These are phyloP conservation scores for Chloromonas sp. DNA, from an alignment of 163 green algal species.

Conservation along the genomic window DNA sequence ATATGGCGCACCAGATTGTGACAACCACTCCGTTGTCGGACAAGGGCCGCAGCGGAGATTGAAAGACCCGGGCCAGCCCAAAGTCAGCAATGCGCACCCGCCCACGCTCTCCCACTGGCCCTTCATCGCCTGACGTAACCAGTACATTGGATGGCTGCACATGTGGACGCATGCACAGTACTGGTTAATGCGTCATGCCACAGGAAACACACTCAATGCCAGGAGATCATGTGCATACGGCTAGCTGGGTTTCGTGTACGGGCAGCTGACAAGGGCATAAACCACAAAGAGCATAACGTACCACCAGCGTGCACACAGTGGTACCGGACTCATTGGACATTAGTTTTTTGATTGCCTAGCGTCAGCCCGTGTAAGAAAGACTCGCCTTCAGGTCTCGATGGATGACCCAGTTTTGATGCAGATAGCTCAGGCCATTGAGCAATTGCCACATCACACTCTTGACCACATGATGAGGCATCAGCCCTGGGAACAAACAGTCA, in stretches of 20 bases:
- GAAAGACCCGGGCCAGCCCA: constrained; percentile 72
- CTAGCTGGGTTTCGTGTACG: no score
- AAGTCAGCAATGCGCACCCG: constrained; percentile 64
- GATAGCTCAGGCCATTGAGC: constrained; percentile 66
- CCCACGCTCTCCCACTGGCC: constrained; percentile 11
- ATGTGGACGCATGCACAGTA: neutral
- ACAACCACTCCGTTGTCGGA: constrained; percentile 77
- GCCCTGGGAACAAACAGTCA: constrained; percentile 15
- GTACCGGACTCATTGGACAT: no score
- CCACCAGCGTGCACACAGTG: no score
- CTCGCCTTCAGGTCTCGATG: constrained; percentile 61
- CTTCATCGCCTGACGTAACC: constrained; percentile 50
- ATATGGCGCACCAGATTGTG: constrained; percentile 55
- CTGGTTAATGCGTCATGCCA: neutral
- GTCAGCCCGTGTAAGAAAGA: no score
- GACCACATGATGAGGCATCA: constrained; percentile 62
- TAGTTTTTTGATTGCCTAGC: no score
- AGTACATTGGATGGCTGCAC: constrained; percentile 72
- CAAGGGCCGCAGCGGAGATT: constrained; percentile 54
- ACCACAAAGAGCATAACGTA: no score
- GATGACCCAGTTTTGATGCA: constrained; percentile 73
- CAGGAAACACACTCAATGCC: neutral
- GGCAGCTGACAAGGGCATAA: no score
- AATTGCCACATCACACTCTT: constrained; percentile 81
- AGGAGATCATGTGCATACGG: no score